Conservation (phyloP, 371 early-diverging fungal genomes). For the Mortierella sp. region DNA sequence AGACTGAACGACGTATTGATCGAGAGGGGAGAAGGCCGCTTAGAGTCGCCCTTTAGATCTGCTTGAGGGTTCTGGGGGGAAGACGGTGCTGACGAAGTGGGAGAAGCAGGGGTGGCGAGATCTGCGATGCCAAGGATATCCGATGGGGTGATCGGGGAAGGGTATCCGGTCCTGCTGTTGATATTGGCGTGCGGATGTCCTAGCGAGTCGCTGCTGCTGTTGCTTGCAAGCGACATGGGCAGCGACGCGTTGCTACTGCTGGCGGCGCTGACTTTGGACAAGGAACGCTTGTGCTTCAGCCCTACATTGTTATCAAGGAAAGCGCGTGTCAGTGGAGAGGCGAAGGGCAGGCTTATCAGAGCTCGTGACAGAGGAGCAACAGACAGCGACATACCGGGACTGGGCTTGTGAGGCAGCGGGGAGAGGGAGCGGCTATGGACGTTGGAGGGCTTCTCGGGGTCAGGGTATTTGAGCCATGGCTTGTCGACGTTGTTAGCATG, state of each 20-base stretch:
- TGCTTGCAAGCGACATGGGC: slow-evolving; percentile 34
- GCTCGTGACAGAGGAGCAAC: no score
- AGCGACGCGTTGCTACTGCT: slow-evolving; percentile 31
- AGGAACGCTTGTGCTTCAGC: slow-evolving; percentile 25
- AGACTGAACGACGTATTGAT: slow-evolving; percentile 26
- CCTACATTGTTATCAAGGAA: no score
- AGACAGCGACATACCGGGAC: no score
- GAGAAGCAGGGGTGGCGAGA: slow-evolving; percentile 13
- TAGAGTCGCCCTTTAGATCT: slow-evolving; percentile 7
- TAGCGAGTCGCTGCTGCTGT: slow-evolving; percentile 22
- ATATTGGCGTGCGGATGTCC: not conserved
- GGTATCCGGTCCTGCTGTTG: slow-evolving; percentile 19
- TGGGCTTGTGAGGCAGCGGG: slow-evolving; percentile 6
- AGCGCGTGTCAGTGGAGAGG: no score
- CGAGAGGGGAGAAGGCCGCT: slow-evolving; percentile 40
- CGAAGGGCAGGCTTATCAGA: no score
- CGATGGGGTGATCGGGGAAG: slow-evolving; percentile 40
- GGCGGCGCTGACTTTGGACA: slow-evolving; percentile 22
- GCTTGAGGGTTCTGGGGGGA: no score
- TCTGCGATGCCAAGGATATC: slow-evolving; percentile 36
- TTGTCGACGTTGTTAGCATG: slow-evolving; percentile 17
- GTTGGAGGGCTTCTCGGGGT: slow-evolving; percentile 31
- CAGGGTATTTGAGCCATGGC: slow-evolving; percentile 44
- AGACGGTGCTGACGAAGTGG: slow-evolving; percentile 5
- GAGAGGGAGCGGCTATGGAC: slow-evolving; percentile 32